These are phyloP conservation scores for Aphanomyces invadans DNA, from an alignment of 352 stramenopile species.

Conservation along the genomic window DNA sequence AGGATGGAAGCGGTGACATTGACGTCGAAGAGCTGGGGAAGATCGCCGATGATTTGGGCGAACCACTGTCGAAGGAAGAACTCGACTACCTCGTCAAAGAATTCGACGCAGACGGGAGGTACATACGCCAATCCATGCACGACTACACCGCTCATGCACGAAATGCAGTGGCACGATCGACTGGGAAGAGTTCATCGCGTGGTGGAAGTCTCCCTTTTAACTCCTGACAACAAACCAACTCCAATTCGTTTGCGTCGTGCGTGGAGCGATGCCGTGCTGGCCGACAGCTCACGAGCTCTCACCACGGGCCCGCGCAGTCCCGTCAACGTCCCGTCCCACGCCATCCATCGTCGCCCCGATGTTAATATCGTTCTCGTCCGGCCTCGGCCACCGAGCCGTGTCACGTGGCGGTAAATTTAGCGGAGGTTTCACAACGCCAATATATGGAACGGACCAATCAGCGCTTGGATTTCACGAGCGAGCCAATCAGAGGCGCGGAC, in stretches of 20 bases:
- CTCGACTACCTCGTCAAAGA: constrained; percentile 64
- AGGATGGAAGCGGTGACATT: constrained; percentile 64
- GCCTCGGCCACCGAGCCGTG: too few relatives aligned
- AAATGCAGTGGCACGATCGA: constrained; percentile 45
- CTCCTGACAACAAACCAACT: not conserved
- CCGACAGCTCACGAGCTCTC: too few relatives aligned
- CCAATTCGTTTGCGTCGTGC: not conserved
- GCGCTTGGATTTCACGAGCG: not conserved
- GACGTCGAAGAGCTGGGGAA: constrained; percentile 65
- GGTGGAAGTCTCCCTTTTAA: constrained; percentile 68
- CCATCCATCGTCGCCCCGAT: not conserved
- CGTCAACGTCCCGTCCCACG: too few relatives aligned
- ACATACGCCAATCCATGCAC: not conserved
- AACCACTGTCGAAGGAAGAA: constrained; percentile 64
- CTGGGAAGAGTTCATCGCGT: constrained; percentile 71
- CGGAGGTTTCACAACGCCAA: constrained; percentile 19
- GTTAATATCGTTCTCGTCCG: constrained; percentile 3
- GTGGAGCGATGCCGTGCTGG: not conserved
- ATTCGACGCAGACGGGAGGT: constrained; percentile 63
- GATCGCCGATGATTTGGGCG: constrained; percentile 64
- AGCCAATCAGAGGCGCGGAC: constrained; percentile 4
- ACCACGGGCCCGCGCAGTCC: too few relatives aligned
- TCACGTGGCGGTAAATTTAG: not conserved
- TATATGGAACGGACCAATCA: not conserved
- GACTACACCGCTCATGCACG: not conserved